These are phyloP conservation scores for Isatis lusitanica DNA, from an alignment of 441 rosid species.

Conservation along the genomic window DNA sequence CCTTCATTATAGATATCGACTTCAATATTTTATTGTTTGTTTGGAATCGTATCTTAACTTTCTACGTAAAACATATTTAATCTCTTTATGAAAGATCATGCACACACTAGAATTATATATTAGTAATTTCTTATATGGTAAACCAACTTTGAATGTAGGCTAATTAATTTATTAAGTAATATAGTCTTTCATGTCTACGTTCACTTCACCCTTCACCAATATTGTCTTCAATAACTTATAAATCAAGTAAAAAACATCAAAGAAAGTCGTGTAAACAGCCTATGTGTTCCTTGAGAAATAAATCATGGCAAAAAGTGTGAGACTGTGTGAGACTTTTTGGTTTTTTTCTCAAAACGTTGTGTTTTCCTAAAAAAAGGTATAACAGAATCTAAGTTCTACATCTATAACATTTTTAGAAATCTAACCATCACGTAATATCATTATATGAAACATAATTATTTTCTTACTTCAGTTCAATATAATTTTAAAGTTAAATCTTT, in stretches of 20 bases:
- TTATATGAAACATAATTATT: too few relatives aligned
- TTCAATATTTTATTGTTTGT: conserved; percentile 1
- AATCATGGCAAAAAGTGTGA: conserved; percentile 10
- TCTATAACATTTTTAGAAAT: too few relatives aligned
- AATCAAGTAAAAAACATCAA: conserved; percentile 10
- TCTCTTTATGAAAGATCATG: conserved; percentile 30
- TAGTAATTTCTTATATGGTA: conserved; percentile 19
- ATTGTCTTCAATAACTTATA: conserved; percentile 16
- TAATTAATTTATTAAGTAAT: conserved; percentile 28
- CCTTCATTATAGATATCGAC: conserved; percentile 30
- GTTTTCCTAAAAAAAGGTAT: background rate
- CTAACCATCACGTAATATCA: too few relatives aligned
- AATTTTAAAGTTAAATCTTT: too few relatives aligned
- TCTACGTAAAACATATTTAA: conserved; percentile 30
- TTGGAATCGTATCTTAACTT: conserved; percentile 32
- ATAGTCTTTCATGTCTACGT: conserved; percentile 29
- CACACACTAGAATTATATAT: conserved; percentile 20
- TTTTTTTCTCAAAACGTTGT: background rate
- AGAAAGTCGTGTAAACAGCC: conserved; percentile 23
- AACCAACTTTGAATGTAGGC: conserved; percentile 36
- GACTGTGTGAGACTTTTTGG: conserved; percentile 8
- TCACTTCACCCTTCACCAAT: conserved; percentile 32
- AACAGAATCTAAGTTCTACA: too few relatives aligned
- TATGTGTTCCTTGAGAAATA: background rate
- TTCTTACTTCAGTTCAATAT: too few relatives aligned